phyloP scores from a whole-genome alignment of 805 yeast genomes.

The Kazachstania viticola region DNA sequence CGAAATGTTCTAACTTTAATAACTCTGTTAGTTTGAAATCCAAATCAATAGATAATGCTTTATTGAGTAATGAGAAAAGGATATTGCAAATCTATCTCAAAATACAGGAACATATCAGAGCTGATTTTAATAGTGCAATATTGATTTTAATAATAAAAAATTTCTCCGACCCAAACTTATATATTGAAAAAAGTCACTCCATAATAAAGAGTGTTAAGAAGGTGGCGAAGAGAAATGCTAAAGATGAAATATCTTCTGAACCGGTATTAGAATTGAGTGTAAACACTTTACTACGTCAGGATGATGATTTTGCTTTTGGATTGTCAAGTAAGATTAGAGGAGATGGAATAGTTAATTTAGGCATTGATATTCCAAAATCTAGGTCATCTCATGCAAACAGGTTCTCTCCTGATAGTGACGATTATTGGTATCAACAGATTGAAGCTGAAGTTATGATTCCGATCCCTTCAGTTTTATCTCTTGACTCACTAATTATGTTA shows the following conservation, averaged over 20 bases:
- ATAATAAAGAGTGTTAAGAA: slow-evolving; percentile 6
- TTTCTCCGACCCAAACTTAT: slow-evolving; percentile 36
- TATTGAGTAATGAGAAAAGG: slow-evolving; percentile 32
- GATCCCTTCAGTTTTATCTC: slow-evolving; percentile 29
- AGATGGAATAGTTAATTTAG: slow-evolving; percentile 29
- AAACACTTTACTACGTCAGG: slow-evolving; percentile 15
- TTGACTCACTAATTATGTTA: slow-evolving; percentile 31
- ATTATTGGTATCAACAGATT: slow-evolving; percentile 28
- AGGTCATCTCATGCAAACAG: slow-evolving; percentile 18
- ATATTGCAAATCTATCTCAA: slow-evolving; percentile 35
- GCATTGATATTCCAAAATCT: slow-evolving; percentile 15
- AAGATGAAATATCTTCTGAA: slow-evolving; percentile 10
- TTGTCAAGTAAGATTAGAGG: slow-evolving; percentile 37
- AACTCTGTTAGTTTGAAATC: slow-evolving; percentile 20
- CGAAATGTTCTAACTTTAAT: slow-evolving; percentile 29
- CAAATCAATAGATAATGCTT: slow-evolving; percentile 19
- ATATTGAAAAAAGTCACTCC: slow-evolving; percentile 11
- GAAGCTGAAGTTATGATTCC: slow-evolving; percentile 29
- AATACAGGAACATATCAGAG: slow-evolving; percentile 23
- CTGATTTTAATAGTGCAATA: slow-evolving; percentile 32
- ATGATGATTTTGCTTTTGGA: slow-evolving; percentile 40
- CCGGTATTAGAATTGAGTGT: slow-evolving; percentile 11
- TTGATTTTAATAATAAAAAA: slow-evolving; percentile 30
- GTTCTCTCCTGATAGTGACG: slow-evolving; percentile 14
- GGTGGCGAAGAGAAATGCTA: slow-evolving; percentile 10